Base-by-base conservation (phyloP, 192 early-diverging fungal genomes). In the Backusella mclennaniae region DNA sequence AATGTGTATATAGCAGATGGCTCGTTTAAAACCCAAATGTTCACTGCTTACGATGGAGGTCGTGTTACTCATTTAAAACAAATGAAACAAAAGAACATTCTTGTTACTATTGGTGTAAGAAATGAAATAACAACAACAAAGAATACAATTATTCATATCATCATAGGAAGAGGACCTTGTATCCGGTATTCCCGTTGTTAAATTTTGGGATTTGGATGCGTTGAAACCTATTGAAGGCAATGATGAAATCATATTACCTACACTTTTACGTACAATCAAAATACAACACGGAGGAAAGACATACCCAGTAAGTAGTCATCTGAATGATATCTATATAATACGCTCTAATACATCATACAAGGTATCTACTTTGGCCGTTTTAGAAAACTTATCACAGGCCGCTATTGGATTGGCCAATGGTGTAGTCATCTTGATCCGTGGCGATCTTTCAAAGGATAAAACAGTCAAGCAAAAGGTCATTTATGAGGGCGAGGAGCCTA, bases 331-430 rank as follows among this genome's bases (percentile, higher is more conserved):
- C 26, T 0, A 26, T 26, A 26, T 26, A 26, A 26, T 26, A 26
- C 26, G 26, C 26, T 26, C 26, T 26, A 26, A 26, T 26, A 26
- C 26, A 26, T 26, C 26, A 26, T 26, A 14, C 38, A 66, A 81
- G 80, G 80, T 90, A 1, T 84, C 95, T 0, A 89, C 93, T 0
- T 71, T 96, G 53, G 93, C 95, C 53, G 88, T 89, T 12, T 74
- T 96, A 8, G 92, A 94, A 35, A 92, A 92, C 71, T 73, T 96
- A 80, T 88, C 93, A 6, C 98, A 97, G 82, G 85, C 96, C 15
- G 98, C 98, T 15, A 84, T 98, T 39, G 98, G 96, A 3, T 85
- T 99, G 73, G 94, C 95, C 26, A 97, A 96, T 77, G 98, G 98
- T 14, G 90, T 93, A 4, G 96, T 97, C 0, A 83, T 97, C 23